These are phyloP conservation scores for Kazachstania sp. DNA, from an alignment of 1,139 yeast species.

Conservation along the genomic window DNA sequence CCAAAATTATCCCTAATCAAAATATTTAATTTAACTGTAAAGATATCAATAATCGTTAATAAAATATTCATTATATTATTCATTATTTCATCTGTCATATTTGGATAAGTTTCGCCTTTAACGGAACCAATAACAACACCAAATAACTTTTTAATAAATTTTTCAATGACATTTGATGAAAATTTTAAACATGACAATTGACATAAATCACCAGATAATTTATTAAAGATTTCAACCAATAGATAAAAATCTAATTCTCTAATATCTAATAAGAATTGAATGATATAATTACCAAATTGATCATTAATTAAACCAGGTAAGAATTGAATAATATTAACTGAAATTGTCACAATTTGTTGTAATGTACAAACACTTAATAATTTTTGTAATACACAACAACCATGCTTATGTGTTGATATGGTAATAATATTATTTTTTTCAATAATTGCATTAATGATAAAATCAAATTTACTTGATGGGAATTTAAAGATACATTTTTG, in stretches of 20 bases:
- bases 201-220: conserved; percentile 49
- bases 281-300: conserved; percentile 95
- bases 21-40: conserved; percentile 41
- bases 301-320: conserved; percentile 59
- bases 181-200: conserved; percentile 79
- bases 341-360: conserved; percentile 47
- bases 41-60: conserved; percentile 26
- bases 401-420: conserved; percentile 93
- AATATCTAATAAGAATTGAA: conserved; percentile 73
- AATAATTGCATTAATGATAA: conserved; percentile 76
- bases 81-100: conserved; percentile 32
- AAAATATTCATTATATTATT: conserved; percentile 20
- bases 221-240: conserved; percentile 33
- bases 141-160: conserved; percentile 40
- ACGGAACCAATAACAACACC: conserved; percentile 39
- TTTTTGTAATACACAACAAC: conserved; percentile 93
- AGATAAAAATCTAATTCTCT: conserved; percentile 39
- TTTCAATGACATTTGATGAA: conserved; percentile 91
- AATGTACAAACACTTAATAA: conserved; percentile 50
- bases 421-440: conserved; percentile 51
- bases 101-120: conserved; percentile 29
- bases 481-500: conserved; percentile 83
- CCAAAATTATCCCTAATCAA: conserved; percentile 57
- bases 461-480: conserved; percentile 59
- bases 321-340: conserved; percentile 31